Conservation (phyloP, 2,329 filamentous ascomycete genomes). For the Tolypocladium tundrense region DNA sequence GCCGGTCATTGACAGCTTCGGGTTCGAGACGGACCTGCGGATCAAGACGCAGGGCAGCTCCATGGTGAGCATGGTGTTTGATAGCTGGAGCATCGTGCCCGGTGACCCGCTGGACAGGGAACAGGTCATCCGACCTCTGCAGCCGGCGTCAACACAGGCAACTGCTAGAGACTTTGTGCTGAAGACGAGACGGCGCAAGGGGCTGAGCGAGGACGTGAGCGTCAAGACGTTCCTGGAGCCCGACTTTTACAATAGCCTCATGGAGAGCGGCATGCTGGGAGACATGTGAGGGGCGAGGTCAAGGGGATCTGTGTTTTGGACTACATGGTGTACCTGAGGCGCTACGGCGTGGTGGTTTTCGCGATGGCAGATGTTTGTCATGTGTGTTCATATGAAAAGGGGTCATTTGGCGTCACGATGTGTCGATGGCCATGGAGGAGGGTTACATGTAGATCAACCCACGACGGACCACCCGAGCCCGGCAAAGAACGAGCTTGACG, state of each 20-base stretch:
- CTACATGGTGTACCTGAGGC: background rate
- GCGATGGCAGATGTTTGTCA: background rate
- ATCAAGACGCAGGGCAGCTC: conserved; percentile 94
- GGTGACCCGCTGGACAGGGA: conserved; percentile 89
- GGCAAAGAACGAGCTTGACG: background rate
- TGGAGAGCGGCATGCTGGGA: conserved; percentile 80
- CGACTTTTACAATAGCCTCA: conserved; percentile 79
- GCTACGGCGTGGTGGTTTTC: background rate
- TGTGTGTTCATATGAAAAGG: background rate
- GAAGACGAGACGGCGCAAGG: conserved; percentile 90
- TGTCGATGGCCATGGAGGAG: background rate
- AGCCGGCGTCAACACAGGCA: conserved; percentile 78
- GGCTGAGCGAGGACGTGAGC: conserved; percentile 86
- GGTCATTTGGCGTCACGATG: background rate
- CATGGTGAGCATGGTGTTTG: conserved; percentile 84
- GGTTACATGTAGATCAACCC: background rate
- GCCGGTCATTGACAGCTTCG: conserved; percentile 94
- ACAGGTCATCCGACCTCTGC: conserved; percentile 70
- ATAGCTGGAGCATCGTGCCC: conserved; percentile 91
- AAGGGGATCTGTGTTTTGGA: background rate
- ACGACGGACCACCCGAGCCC: background rate
- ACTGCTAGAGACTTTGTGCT: conserved; percentile 93
- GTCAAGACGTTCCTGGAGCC: conserved; percentile 95
- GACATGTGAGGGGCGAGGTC: conserved; percentile 18
- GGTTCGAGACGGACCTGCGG: conserved; percentile 92